Evolutionary conservation across 176 grass and related monocot genomes (phyloP).

Genomic region (Chrysopogon serrulatus): DNA sequence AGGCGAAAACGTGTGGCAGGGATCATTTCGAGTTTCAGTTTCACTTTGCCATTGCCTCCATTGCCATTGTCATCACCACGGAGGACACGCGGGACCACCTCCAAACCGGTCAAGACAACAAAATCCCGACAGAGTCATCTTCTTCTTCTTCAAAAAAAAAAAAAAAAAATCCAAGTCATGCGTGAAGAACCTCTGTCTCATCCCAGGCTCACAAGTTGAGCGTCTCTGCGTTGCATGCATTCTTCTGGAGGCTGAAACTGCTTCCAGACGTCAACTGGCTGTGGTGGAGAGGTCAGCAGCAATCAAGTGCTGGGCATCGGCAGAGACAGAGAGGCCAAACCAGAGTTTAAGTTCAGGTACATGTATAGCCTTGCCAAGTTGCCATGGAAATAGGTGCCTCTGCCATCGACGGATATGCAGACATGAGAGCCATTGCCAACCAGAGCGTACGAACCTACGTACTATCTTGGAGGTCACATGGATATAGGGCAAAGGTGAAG

Average conservation of each 20-base stretch:
- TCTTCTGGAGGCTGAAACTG: not conserved
- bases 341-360: no score
- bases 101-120: not conserved
- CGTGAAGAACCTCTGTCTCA: not conserved
- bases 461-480: not conserved
- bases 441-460: not conserved
- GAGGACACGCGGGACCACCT: not conserved
- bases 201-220: not conserved
- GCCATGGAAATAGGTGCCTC: conserved; percentile 2
- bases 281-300: no score
- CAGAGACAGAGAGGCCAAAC: no score
- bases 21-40: not conserved
- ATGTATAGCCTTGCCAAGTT: no score
- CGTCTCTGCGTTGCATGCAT: no score
- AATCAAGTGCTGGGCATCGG: no score
- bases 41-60: not conserved
- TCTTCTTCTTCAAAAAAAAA: no score
- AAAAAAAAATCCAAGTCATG: not conserved
- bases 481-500: not conserved
- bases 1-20: not conserved
- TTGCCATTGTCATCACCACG: no score
- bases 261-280: not conserved
- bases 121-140: no score
- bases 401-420: not conserved
- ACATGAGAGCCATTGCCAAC: not conserved